Evolutionary conservation across 129 eudicot species (phyloP), one percentile per base, ranked within the genome.

Genomic region (Flaveria trinervia): DNA sequence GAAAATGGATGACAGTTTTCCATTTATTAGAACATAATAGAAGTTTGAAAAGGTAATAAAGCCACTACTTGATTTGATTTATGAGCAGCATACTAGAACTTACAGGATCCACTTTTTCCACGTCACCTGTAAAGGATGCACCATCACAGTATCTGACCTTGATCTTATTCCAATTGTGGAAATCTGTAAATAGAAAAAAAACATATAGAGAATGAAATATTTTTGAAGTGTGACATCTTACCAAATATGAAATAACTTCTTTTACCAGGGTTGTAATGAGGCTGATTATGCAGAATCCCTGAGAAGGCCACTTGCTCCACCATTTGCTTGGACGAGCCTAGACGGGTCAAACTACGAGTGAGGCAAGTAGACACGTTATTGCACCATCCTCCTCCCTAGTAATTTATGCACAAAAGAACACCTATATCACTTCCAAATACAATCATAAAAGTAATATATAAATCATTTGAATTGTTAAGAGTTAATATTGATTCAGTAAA

Each of bases 371-470:
- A 84, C 3, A 77, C 85, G 78, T 91, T 91, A 77, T 91, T 87
- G 85, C 98, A 94, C 98, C 98, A 94, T 77, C 97, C 98, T 79
- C 98, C 98, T 82, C 98, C 98, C 98, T 92, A 43, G 45, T 65
- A 75, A 55, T 55, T 71, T 75, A 74, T 43, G 26, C 30, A 72
- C 72, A 62, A 68, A 74, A 17, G 39, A 12, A 13, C 26, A 67
- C 62, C 70, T 26, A 44, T n/a, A 46, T 77, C 20, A 77, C 22
- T 77, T 69, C 49, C 28, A 78, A 8, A 71, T 44, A 46, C 15
- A 78, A 59, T 28, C 39, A 44, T 70, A 56, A 46, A 62, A 18
- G 25, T n/a, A 43, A 11, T 16, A 48, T 60, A 65, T 15, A 48
- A 72, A 50, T 30, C 28, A n/a, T 68, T 25, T 55, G 6, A 68